A percentile compares a stretch with the other conserved stretches of the same genome.
Evolutionary conservation across 768 basidiomycete species (phyloP).

Genomic region (Nevesoporus exiguus): DNA sequence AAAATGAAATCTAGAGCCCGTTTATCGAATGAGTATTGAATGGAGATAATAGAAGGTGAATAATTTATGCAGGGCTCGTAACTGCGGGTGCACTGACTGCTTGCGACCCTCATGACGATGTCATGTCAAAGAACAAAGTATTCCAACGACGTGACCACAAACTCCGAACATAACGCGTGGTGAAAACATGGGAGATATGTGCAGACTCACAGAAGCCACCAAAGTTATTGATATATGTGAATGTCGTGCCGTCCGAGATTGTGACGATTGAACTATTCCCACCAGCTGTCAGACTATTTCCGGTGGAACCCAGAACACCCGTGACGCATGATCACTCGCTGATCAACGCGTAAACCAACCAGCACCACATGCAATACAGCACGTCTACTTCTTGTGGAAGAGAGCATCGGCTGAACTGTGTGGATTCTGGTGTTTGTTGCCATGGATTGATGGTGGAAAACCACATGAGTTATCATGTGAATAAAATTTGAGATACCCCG

Average conservation of each 20-base stretch:
- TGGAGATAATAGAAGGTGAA: neutral
- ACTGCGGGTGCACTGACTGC: neutral
- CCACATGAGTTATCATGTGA: too few species aligned
- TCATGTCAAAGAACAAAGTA: neutral
- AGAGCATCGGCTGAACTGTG: too few species aligned
- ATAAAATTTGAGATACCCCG: too few species aligned
- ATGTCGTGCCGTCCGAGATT: constrained; percentile 62
- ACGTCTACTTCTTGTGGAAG: too few species aligned
- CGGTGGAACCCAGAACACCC: constrained; percentile 5
- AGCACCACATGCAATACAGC: too few species aligned
- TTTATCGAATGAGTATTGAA: neutral
- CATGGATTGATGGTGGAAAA: too few species aligned
- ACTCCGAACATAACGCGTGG: neutral
- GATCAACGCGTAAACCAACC: too few species aligned
- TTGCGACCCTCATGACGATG: neutral
- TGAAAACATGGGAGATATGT: neutral
- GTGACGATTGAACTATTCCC: constrained; percentile 67
- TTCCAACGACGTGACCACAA: neutral
- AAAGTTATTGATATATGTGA: constrained; percentile 75
- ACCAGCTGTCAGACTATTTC: constrained; percentile 38
- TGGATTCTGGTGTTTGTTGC: too few species aligned
- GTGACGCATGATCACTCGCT: neutral
- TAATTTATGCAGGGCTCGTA: neutral
- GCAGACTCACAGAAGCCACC: constrained; percentile 63
- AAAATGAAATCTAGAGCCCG: neutral